Conservation (phyloP, 345 rosid species). For the Populus pruinosa region DNA sequence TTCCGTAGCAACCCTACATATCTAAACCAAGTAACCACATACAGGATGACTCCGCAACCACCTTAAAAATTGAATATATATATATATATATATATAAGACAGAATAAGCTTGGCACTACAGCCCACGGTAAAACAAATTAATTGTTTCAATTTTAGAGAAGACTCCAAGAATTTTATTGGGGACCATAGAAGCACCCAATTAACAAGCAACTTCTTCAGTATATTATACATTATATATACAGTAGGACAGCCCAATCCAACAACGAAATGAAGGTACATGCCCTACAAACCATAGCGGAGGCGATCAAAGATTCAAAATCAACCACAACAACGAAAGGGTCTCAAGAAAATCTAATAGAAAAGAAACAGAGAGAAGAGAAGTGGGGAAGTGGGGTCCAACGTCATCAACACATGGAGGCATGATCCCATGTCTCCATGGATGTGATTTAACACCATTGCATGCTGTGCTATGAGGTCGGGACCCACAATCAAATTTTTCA, state of each 20-base stretch:
- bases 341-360: background rate
- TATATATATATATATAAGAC: too few species aligned
- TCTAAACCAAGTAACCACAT: background rate
- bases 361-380: background rate
- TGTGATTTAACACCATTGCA: slow-evolving; percentile 16
- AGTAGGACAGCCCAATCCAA: too few species aligned
- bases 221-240: too few species aligned
- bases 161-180: too few species aligned
- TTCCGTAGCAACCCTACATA: background rate
- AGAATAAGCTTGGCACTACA: background rate
- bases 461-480: background rate
- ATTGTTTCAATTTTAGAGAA: background rate
- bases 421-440: slow-evolving; percentile 19
- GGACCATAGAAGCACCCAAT: too few species aligned
- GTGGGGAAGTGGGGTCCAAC: background rate
- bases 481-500: background rate
- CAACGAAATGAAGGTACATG: too few species aligned
- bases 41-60: background rate
- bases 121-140: background rate
- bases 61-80: background rate
- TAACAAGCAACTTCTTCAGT: too few species aligned
- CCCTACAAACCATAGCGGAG: background rate
- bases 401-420: background rate
- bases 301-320: background rate
- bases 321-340: background rate